A percentile compares a stretch with the other conserved stretches of the same genome.
These are phyloP conservation scores for slime mould (Dictyostelium discoideum) DNA, from an alignment of 78 protist species.

Conservation along the genomic window DNA sequence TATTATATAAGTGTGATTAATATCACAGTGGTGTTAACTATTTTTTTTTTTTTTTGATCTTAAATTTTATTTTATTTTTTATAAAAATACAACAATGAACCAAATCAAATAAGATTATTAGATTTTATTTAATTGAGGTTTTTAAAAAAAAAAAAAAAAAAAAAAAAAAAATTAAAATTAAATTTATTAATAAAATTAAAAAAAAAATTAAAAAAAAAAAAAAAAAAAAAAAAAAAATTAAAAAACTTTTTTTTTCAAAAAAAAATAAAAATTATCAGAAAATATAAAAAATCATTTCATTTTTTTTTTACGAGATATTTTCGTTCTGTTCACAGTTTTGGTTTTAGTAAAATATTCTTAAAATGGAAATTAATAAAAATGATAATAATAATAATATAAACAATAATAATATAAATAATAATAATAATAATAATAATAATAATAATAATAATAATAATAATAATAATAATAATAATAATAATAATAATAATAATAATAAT, in stretches of 20 bases:
- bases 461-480: slow-evolving; percentile 3
- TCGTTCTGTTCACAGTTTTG: background rate
- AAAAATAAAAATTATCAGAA: background rate
- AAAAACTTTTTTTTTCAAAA: background rate
- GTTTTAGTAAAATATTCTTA: background rate
- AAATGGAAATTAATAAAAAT: background rate
- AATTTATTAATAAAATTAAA: no score
- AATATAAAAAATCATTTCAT: background rate
- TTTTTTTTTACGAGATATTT: background rate
- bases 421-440: slow-evolving; percentile 3
- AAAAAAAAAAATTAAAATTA: background rate
- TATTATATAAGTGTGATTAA: background rate
- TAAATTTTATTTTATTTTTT: background rate
- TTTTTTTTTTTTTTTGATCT: no score
- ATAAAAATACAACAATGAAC: background rate
- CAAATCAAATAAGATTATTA: background rate
- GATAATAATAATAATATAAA: background rate
- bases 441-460: background rate
- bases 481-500: background rate
- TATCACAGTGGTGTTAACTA: background rate
- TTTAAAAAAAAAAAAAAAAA: no score
- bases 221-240: background rate
- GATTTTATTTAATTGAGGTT: no score
- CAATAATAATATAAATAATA: no score
- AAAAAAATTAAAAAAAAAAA: background rate